Base-by-base conservation (phyloP, 2,329 filamentous ascomycete genomes). In the Alternaria panax region DNA sequence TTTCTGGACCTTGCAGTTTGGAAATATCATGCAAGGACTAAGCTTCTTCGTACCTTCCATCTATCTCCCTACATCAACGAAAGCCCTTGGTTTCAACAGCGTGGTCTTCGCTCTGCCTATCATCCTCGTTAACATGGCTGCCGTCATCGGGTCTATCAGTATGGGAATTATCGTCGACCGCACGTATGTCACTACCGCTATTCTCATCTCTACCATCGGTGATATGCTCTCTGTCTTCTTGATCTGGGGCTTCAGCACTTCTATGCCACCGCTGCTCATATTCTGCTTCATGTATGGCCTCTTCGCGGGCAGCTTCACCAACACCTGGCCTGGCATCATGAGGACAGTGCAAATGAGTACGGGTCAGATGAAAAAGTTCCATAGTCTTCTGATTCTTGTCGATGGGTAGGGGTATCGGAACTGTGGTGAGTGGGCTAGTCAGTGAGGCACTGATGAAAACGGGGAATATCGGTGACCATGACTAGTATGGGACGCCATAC, bases 361-460 rank as follows among this genome's bases (percentile, higher is more conserved):
- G 3, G 63, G 55, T 7, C 53, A 67, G 6, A 71, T 59, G n/a
- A 69, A 70, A 70, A 3, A 74, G 79, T 0, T 78, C 78, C 0
- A 79, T 85, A 55, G 75, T 85, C 1, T 82, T 84, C 57, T 79
- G 77, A 0, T 69, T 82, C 9, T 70, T 86, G 60, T 77, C 77
- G 2, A 78, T 79, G 4, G 83, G 83, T 0, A 77, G 82, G 16
- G 84, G 84, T 0, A 79, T 86, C 48, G 84, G 84, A 1, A 82
- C 81, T 67, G 78, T 86, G 4, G 76, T 80, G 0, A 79, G 76
- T 54, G 84, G 84, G 2, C 84, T 84, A 0, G 60, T 85, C 42
- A 85, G 82, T 55, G 83, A 84, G 61, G 76, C 70, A 14, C 59
- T 83, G 52, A 59, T 82, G 14, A 62, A 64, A 22, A 65, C 57